Evolutionary conservation across 2,329 filamentous ascomycete species (phyloP), one percentile per base, ranked within the genome.

Genomic region (Aspergillus sp.): DNA sequence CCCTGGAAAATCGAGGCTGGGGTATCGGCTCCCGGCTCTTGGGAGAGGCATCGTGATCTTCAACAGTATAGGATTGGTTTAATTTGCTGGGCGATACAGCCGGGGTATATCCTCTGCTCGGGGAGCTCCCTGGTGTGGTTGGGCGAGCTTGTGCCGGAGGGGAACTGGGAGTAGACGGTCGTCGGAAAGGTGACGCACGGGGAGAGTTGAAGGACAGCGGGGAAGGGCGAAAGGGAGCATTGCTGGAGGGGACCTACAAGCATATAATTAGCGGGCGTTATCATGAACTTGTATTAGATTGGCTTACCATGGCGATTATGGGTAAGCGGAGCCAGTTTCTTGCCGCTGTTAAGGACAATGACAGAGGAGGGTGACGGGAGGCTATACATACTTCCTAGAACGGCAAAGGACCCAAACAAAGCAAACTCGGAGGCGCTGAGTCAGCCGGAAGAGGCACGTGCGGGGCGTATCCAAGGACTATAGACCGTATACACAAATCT

Each of bases 141-240:
- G 74, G 66, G 45, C 74, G 75, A 58, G 71, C 69, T 56, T 83
- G 84, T 34, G 83, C 80, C 2, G 88, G 85, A 27, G 88, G 87
- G 49, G 82, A 79, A 41, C 82, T 83, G 4, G 89, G 86, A 4
- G 78, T 82, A 3, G 87, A 89, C 8, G 84, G 84, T 62, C 87
- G 82, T 66, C 87, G 83, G 56, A 90, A 88, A 3, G 89, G 87
- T 9, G 89, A 90, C 22, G 83, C 81, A 71, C 89, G 85, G 65
- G 85, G 83, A 47, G 89, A 88, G 63, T 86, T 86, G 75, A 89
- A 90, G 59, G 87, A 87, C 60, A 90, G 77, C 54, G 87, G 87
- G 22, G 88, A 90, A 13, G 87, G 87, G 73, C 89, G 90, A 75
- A 88, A 90, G 57, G 83, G 78, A 77, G 80, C 72, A 40, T 54